A percentile compares a stretch with the other conserved stretches of the same genome.
phyloP scores from a whole-genome alignment of 345 rosid species.

The Murraya paniculata region DNA sequence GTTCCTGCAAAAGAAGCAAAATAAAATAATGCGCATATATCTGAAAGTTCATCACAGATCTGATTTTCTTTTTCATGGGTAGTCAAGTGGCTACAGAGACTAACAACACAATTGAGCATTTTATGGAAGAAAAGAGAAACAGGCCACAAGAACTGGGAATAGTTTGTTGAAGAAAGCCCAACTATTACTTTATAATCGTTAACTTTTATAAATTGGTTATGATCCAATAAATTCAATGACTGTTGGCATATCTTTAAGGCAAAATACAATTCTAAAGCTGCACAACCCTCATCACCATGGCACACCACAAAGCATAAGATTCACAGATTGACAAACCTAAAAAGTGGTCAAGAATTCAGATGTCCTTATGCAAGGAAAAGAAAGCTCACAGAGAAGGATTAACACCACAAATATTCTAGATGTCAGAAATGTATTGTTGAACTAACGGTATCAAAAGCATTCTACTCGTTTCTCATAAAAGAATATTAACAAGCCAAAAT shows the following conservation, averaged over 20 bases:
- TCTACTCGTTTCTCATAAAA: not conserved
- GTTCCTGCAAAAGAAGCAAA: conserved; percentile 55
- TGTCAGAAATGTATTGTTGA: not conserved
- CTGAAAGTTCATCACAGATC: not conserved
- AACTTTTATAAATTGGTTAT: not conserved
- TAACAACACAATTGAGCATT: not conserved
- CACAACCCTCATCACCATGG: not conserved
- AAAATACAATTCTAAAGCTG: not conserved
- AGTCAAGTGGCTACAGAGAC: not conserved
- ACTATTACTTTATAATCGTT: not conserved
- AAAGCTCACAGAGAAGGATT: not conserved
- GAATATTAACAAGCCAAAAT: not conserved
- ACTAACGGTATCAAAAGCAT: not conserved
- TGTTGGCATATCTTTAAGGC: not conserved
- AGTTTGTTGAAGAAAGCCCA: not conserved
- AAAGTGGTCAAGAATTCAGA: not conserved
- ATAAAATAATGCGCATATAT: conserved; percentile 5
- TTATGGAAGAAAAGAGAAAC: not conserved
- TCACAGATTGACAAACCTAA: not conserved
- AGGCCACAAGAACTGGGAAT: not conserved
- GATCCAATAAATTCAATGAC: not conserved
- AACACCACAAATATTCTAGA: not conserved
- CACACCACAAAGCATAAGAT: not conserved
- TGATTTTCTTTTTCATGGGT: not conserved
- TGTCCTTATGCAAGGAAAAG: not conserved